Conservation (phyloP, 208 protist species). For the Borovskyia barvae region DNA sequence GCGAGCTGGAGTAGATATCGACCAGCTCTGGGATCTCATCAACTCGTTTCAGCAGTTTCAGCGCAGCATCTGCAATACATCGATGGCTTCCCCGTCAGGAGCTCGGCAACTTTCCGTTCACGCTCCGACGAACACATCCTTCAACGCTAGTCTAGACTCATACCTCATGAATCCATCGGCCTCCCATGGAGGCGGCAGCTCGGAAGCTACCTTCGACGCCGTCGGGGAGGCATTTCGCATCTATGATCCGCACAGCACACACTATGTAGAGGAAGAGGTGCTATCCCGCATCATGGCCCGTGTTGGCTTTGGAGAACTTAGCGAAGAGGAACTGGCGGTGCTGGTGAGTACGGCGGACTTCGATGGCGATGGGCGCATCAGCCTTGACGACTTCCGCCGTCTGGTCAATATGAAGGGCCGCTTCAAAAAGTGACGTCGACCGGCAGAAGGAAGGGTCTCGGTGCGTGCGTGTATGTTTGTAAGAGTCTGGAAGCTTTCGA, state of each 20-base stretch:
- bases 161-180: slow-evolving; percentile 3
- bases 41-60: slow-evolving; percentile 64
- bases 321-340: slow-evolving; percentile 77
- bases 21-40: slow-evolving; percentile 87
- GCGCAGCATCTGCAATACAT: neutral
- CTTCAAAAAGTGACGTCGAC: slow-evolving; percentile 39
- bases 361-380: slow-evolving; percentile 91
- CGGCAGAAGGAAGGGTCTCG: too few species aligned
- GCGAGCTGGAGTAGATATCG: slow-evolving; percentile 67
- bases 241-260: slow-evolving; percentile 88
- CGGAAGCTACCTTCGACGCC: slow-evolving; percentile 63
- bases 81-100: neutral
- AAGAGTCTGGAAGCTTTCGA: too few species aligned
- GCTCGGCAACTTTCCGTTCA: neutral
- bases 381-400: slow-evolving; percentile 85
- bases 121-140: slow-evolving; percentile 3
- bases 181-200: neutral
- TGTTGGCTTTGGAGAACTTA: slow-evolving; percentile 85
- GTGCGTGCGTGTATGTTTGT: too few species aligned
- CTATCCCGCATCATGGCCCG: slow-evolving; percentile 83
- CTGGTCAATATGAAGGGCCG: slow-evolving; percentile 78
- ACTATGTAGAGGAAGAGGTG: slow-evolving; percentile 78
- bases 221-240: slow-evolving; percentile 87
- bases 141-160: slow-evolving; percentile 1
- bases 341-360: slow-evolving; percentile 92